Conservation (phyloP, 257 asterid genomes). For the Salvia rosmarinus region DNA sequence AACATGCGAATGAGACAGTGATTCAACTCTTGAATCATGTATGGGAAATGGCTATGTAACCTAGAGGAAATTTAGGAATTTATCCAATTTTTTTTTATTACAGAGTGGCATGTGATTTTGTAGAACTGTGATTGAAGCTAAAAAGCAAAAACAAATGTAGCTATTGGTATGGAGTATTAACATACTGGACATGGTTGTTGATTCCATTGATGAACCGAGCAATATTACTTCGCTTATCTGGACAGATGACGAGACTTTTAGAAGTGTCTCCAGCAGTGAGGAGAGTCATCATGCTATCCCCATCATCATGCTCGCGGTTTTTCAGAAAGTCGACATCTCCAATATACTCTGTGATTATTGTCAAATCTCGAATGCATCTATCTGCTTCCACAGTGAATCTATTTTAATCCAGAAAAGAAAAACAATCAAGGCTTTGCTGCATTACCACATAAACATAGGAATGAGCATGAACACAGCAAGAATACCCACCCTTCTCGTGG, state of each 20-base stretch:
- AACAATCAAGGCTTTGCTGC: constrained; percentile 13
- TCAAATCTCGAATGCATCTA: constrained; percentile 67
- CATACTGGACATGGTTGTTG: constrained; percentile 85
- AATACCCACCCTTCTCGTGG: constrained; percentile 73
- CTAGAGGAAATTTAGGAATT: not conserved
- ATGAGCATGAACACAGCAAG: not conserved
- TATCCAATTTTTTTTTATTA: not conserved
- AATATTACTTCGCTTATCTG: constrained; percentile 81
- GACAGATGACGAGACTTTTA: constrained; percentile 79
- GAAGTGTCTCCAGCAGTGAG: constrained; percentile 67
- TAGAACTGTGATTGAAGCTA: not conserved
- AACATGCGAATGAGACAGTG: not conserved
- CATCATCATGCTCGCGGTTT: constrained; percentile 72
- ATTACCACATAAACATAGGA: not conserved
- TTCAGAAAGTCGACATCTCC: constrained; percentile 88
- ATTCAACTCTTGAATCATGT: not conserved
- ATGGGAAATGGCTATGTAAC: no score
- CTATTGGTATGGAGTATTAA: constrained; percentile 17
- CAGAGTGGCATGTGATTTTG: not conserved
- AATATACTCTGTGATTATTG: constrained; percentile 88
- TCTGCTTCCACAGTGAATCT: constrained; percentile 96
- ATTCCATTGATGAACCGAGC: constrained; percentile 94
- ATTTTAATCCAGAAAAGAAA: constrained; percentile 28
- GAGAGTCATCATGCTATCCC: constrained; percentile 98
- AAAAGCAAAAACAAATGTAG: not conserved